Base-by-base conservation (phyloP, 306 rosid genomes). In the Inga laurina region DNA sequence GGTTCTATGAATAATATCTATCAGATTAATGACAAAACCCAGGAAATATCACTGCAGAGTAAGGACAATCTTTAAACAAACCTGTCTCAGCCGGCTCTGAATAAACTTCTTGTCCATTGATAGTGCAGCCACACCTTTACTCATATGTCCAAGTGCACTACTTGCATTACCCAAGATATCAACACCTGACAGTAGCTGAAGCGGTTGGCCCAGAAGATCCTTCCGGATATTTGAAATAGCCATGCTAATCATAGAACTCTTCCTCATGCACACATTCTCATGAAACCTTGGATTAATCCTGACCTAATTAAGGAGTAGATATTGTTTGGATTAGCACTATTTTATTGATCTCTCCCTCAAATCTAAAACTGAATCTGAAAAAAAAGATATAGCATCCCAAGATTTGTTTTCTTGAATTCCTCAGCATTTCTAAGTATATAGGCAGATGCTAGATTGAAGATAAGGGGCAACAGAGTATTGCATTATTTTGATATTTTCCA, bases 71-170 rank as follows among this genome's bases (percentile, higher is more conserved):
- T 64, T 74, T 57, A 80, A 61, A 85, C 88, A 79, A 85, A 95
- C 99, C 99, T 96, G 97, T 90, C 91, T 89, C 84, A 85, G 92
- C 69, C 99, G 97, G 85, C 97, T 91, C 85, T 96, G 99, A 85
- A 96, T 96, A 90, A 96, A 96, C 88, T 96, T 96, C 91, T 91
- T 93, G 88, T 96, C 99, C 95, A 96, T 92, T 54, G 99, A 96
- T 83, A 96, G 89, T 34, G 98, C 98, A 85, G 99, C 99, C 84
- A 96, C 94, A 76, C 99, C 98, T 92, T 94, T 96, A 77, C 99
- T 96, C 99, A 96, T 96, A 86, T 96, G 98, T 85, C 99, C 99
- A 82, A 96, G 98, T 68, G 99, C 99, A 86, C 99, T 96, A 68
- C 99, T 96, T 77, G 99, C 99, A 87, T 96, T 96, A 74, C 99